phyloP scores from a whole-genome alignment of 2,329 filamentous ascomycete genomes.

The Pyrenophora seminiperda region DNA sequence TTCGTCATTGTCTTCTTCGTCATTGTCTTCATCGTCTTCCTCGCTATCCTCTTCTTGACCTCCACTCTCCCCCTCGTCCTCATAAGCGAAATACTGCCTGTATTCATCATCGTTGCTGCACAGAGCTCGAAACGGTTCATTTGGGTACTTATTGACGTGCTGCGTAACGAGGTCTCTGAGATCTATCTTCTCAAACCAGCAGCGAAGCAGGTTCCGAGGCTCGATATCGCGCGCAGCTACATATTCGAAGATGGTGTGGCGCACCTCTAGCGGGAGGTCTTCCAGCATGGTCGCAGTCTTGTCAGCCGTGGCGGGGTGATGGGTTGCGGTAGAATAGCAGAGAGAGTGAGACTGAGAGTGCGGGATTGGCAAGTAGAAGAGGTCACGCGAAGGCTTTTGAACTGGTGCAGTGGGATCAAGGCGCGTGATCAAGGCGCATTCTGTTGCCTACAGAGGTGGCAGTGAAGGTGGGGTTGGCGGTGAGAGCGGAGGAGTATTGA shows the following conservation, averaged over 20 bases:
- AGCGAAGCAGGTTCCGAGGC: slow-evolving; percentile 35
- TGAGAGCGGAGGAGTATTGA: neutral
- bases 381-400: neutral
- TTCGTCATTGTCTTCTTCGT: slow-evolving; percentile 11
- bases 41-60: slow-evolving; percentile 11
- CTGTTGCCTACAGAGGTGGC: slow-evolving; percentile 26
- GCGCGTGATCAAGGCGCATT: neutral
- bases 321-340: neutral
- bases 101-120: slow-evolving; percentile 12
- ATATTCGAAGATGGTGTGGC: slow-evolving; percentile 37
- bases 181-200: slow-evolving; percentile 47
- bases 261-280: slow-evolving; percentile 40
- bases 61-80: slow-evolving; percentile 12
- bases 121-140: slow-evolving; percentile 11
- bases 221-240: slow-evolving; percentile 21
- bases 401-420: neutral
- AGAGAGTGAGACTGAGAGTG: neutral
- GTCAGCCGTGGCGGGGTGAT: slow-evolving; percentile 9
- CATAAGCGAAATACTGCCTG: neutral
- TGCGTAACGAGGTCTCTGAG: slow-evolving; percentile 24
- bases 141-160: slow-evolving; percentile 15
- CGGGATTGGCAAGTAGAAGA: neutral
- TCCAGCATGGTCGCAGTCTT: slow-evolving; percentile 20
- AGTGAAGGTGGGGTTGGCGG: slow-evolving; percentile 10
- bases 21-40: slow-evolving; percentile 10